Evolutionary conservation across 192 early-diverging fungal genomes (phyloP), one percentile per base, ranked within the genome.

Genomic region (Ambispora gerdemannii): DNA sequence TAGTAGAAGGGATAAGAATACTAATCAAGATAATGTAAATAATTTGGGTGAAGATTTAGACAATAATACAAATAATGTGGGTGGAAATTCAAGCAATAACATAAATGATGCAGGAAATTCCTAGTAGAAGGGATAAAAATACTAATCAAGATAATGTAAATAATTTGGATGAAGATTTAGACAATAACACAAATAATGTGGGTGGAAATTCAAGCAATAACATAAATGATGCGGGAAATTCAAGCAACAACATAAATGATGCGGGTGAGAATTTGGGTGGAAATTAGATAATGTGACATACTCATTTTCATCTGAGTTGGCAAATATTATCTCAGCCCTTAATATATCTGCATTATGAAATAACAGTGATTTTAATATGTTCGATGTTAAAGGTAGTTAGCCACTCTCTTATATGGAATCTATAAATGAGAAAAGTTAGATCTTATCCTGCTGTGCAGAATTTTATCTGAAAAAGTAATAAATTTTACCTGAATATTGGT

Each of bases 311-410:
- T n/a, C n/a, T n/a, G n/a, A n/a, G n/a, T n/a, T n/a, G n/a, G n/a
- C n/a, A 63, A 63, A 63, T 63, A 36, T 36, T 63, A 63, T 25
- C 35, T 63, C 62, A 36, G 62, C 62, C 15, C 62, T 63, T 63
- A 63, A 63, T 63, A 38, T 63, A 63, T 63, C 35, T 63, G 62
- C 62, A 63, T 63, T 38, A 63, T 25, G 47, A 63, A 63, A 63
- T 63, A 25, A 63, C 36, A 63, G 62, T 36, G 36, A 63, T 63
- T 36, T 27, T 38, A 63, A 38, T 43, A 63, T 63, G 36, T 38
- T 38, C 36, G 25, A 63, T 63, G 32, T 49, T 43, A 38, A 38
- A 43, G 35, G 36, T n/a, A n/a, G n/a, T n/a, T n/a, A n/a, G 22
- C 60, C 31, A 62, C 60, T n/a, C n/a, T n/a, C n/a, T n/a, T n/a